Conservation (phyloP, 2,329 filamentous ascomycete species). For the Penicillium griseofulvum region DNA sequence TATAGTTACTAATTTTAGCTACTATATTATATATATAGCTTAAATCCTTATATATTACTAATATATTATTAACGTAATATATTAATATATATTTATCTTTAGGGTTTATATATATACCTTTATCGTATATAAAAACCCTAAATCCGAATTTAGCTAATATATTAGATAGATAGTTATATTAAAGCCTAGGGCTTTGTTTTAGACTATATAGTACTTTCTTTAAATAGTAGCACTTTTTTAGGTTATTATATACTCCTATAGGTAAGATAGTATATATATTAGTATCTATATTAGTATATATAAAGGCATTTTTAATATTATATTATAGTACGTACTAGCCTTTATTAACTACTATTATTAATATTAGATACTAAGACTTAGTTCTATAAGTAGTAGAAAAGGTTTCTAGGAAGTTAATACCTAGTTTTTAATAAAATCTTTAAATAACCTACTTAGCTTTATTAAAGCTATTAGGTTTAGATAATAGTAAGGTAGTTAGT, state of each 20-base stretch:
- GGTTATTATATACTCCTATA: not conserved
- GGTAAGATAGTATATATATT: not conserved
- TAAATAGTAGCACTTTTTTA: not conserved
- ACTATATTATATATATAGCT: not conserved
- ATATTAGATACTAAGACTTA: not conserved
- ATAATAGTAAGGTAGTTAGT: too few species aligned
- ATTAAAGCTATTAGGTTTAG: not conserved
- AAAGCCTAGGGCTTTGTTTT: not conserved
- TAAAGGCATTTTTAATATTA: not conserved
- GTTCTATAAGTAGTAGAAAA: not conserved
- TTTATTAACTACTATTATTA: not conserved
- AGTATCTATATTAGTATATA: not conserved
- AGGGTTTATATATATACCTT: not conserved
- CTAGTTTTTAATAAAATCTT: not conserved
- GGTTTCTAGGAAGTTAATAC: not conserved
- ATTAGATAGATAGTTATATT: not conserved
- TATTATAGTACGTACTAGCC: not conserved
- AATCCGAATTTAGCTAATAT: not conserved
- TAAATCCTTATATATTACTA: not conserved
- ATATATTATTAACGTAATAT: not conserved
- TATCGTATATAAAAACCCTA: not conserved
- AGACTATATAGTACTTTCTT: not conserved
- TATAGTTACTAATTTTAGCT: not conserved
- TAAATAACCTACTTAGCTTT: not conserved
- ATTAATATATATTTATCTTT: not conserved